Evolutionary conservation across 306 rosid genomes (phyloP).

Genomic region (Lathyrus tuberosus): DNA sequence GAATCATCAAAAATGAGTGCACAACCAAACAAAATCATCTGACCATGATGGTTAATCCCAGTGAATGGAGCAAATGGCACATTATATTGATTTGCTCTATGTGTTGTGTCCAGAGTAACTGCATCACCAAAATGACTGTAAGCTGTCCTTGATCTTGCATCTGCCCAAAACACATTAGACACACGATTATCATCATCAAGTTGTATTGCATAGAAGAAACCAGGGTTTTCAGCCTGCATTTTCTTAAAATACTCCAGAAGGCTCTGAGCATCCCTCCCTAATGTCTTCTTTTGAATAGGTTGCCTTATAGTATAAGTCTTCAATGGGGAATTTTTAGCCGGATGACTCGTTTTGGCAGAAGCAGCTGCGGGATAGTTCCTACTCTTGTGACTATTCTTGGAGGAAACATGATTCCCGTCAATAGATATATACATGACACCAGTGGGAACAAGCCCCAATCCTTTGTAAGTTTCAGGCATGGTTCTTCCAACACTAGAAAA

Average conservation of each 20-base stretch:
- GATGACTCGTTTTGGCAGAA: conserved; percentile 49
- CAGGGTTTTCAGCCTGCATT: conserved; percentile 94
- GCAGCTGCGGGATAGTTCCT: conserved; percentile 49
- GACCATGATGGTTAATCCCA: conserved; percentile 93
- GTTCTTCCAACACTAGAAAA: conserved; percentile 85
- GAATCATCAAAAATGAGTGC: conserved; percentile 89
- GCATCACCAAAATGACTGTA: conserved; percentile 87
- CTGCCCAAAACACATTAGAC: conserved; percentile 89
- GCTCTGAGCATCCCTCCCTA: conserved; percentile 89
- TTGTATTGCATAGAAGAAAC: conserved; percentile 90
- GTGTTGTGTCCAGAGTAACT: conserved; percentile 73
- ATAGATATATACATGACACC: conserved; percentile 87
- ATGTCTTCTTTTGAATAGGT: conserved; percentile 56
- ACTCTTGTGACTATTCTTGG: conserved; percentile 54
- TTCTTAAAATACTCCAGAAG: conserved; percentile 90
- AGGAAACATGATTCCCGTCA: conserved; percentile 58
- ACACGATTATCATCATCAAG: conserved; percentile 84
- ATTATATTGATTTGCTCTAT: conserved; percentile 68
- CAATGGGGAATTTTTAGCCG: conserved; percentile 48
- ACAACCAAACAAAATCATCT: conserved; percentile 83
- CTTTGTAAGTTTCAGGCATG: conserved; percentile 70
- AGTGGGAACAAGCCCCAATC: conserved; percentile 82
- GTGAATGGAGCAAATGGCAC: conserved; percentile 89
- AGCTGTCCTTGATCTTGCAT: conserved; percentile 88
- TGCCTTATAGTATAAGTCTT: conserved; percentile 53